Conservation (phyloP, 805 yeast genomes). For the Saccharomycopsis selenospora region DNA sequence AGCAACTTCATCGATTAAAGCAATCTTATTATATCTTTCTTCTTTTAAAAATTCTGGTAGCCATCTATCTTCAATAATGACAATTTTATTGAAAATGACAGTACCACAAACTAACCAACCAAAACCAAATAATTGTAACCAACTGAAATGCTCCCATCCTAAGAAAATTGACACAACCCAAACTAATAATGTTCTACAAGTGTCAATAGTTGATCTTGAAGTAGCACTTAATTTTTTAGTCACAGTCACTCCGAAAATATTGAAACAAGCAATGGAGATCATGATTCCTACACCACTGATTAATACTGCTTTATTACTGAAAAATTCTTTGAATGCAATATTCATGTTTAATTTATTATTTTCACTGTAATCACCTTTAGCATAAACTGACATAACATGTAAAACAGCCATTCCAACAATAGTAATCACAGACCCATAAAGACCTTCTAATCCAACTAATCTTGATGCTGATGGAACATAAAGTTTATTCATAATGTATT, state of each 20-base stretch:
- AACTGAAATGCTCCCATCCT: slow-evolving; percentile 69
- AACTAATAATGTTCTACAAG: slow-evolving; percentile 66
- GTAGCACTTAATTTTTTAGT: slow-evolving; percentile 67
- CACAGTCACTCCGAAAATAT: slow-evolving; percentile 63
- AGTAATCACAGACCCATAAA: slow-evolving; percentile 49
- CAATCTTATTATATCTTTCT: slow-evolving; percentile 23
- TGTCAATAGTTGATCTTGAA: slow-evolving; percentile 70
- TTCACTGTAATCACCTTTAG: slow-evolving; percentile 32
- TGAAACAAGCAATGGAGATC: slow-evolving; percentile 66
- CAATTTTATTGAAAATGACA: slow-evolving; percentile 62
- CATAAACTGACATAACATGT: slow-evolving; percentile 25
- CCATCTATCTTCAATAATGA: slow-evolving; percentile 40
- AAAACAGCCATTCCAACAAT: slow-evolving; percentile 38
- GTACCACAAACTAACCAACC: slow-evolving; percentile 61
- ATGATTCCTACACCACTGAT: slow-evolving; percentile 54
- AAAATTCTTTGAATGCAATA: slow-evolving; percentile 43
- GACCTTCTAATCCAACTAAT: slow-evolving; percentile 70
- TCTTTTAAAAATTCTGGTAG: slow-evolving; percentile 42
- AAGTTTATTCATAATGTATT: slow-evolving; percentile 48
- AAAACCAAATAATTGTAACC: slow-evolving; percentile 62
- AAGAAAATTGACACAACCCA: slow-evolving; percentile 63
- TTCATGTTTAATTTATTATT: slow-evolving; percentile 46
- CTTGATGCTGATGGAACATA: slow-evolving; percentile 48
- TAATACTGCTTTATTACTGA: slow-evolving; percentile 37
- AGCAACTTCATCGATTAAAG: slow-evolving; percentile 29